A percentile compares a stretch with the other conserved stretches of the same genome.
phyloP scores from a whole-genome alignment of 768 basidiomycete genomes.

The Pholiota molesta region DNA sequence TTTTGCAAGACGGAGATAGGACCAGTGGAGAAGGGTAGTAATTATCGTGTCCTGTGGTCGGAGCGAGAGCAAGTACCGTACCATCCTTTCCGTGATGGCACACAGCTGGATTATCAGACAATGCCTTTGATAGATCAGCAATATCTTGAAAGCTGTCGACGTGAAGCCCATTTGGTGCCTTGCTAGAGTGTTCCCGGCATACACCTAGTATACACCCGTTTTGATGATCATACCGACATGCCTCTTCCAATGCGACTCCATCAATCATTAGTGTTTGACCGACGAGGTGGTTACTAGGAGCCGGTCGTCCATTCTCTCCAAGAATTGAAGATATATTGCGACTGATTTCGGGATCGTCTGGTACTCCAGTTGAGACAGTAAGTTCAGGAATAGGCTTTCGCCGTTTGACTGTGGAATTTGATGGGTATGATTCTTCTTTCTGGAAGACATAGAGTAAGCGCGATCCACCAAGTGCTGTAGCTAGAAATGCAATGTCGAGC shows the following conservation, averaged over 20 bases:
- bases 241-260: conserved; percentile 29
- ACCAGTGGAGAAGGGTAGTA: conserved; percentile 25
- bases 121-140: no score
- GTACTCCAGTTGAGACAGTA: no score
- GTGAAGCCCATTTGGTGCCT: no score
- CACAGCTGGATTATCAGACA: no score
- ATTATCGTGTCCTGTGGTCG: conserved; percentile 22
- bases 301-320: no score
- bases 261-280: conserved; percentile 22
- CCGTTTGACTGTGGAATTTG: not conserved
- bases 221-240: conserved; percentile 16
- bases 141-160: no score
- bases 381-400: conserved; percentile 17
- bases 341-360: no score
- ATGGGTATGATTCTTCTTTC: conserved; percentile 24
- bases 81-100: conserved; percentile 27
- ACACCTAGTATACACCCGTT: conserved; percentile 21
- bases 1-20: conserved; percentile 29
- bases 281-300: no score
- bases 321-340: no score
- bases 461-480: conserved; percentile 21
- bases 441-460: conserved; percentile 18
- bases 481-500: conserved; percentile 9
- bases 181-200: conserved; percentile 28
- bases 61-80: conserved; percentile 26